These are phyloP conservation scores for Thinopyrum elongatum DNA, from an alignment of 176 grass and related monocot genomes.

Conservation along the genomic window DNA sequence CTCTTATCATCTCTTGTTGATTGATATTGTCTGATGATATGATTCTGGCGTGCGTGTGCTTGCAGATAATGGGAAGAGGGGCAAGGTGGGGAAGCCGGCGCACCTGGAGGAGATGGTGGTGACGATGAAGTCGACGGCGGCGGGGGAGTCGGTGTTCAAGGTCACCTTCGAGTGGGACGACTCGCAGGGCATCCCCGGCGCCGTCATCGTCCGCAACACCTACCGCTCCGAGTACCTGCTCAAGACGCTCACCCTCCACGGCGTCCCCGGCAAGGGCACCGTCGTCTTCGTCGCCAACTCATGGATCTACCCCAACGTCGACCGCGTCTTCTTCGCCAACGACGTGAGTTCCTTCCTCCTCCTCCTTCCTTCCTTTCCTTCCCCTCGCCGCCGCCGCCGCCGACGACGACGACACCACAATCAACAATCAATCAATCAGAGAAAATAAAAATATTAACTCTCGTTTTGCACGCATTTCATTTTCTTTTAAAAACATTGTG, in stretches of 20 bases:
- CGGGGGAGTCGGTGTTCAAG: constrained; percentile 50
- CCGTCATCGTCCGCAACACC: constrained; percentile 64
- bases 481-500: too few species aligned
- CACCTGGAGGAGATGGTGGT: constrained; percentile 53
- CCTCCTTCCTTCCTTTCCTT: too few species aligned
- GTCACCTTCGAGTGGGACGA: constrained; percentile 75
- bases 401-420: too few species aligned
- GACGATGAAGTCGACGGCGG: constrained; percentile 29
- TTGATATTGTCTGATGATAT: too few species aligned
- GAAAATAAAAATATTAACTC: too few species aligned
- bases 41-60: background rate
- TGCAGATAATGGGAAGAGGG: constrained; percentile 42
- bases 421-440: too few species aligned
- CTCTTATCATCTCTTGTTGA: too few species aligned
- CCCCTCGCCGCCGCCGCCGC: too few species aligned
- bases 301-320: constrained; percentile 51
- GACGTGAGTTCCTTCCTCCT: constrained; percentile 42
- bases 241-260: constrained; percentile 67
- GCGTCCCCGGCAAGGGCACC: constrained; percentile 55
- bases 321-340: constrained; percentile 89
- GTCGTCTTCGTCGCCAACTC: constrained; percentile 92
- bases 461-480: background rate
- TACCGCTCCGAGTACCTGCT: constrained; percentile 60
- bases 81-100: constrained; percentile 54
- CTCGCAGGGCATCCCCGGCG: constrained; percentile 71